A percentile compares a stretch with the other conserved stretches of the same genome.
Conservation (phyloP, 768 basidiomycete genomes). For the Leucosporidium scottii region DNA sequence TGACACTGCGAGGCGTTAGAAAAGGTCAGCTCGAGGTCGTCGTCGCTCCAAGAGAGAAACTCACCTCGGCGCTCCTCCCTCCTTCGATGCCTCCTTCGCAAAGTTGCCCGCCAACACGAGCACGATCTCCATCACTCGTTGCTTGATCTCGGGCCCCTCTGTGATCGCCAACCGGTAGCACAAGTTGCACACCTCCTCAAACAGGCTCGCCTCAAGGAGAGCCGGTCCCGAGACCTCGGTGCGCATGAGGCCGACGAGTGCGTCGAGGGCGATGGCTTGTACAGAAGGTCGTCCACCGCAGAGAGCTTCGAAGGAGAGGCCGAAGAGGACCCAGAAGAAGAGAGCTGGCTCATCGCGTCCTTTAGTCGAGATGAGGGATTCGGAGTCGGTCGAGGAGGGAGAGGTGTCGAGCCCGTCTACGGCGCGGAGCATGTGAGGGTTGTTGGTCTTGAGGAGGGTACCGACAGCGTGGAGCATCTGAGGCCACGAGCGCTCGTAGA, state of each 20-base stretch:
- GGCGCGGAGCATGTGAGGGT: conserved; percentile 63
- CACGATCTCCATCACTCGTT: conserved; percentile 64
- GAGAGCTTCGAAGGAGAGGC: conserved; percentile 86
- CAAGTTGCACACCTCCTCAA: conserved; percentile 80
- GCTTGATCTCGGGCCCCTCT: conserved; percentile 64
- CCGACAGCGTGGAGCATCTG: conserved; percentile 79
- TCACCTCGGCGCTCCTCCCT: conserved; percentile 9
- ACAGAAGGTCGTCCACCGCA: conserved; percentile 56
- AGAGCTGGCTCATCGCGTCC: conserved; percentile 56
- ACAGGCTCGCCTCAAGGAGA: conserved; percentile 65
- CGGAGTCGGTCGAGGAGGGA: background rate
- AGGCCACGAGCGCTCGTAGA: conserved; percentile 75
- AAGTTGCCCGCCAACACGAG: conserved; percentile 51
- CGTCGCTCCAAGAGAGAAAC: background rate
- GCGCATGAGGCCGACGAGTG: conserved; percentile 69
- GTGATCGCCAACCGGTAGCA: conserved; percentile 87
- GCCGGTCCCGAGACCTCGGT: conserved; percentile 74
- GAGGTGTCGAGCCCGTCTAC: conserved; percentile 64
- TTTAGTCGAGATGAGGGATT: conserved; percentile 30
- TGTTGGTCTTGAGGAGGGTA: conserved; percentile 62
- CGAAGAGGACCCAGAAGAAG: conserved; percentile 84
- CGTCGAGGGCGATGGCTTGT: conserved; percentile 60
- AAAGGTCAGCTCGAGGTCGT: background rate
- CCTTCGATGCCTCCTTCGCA: conserved; percentile 11
- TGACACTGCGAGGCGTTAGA: background rate